Base-by-base conservation (phyloP, 495 filamentous ascomycete species). In the Barbatosphaeria neglecta region DNA sequence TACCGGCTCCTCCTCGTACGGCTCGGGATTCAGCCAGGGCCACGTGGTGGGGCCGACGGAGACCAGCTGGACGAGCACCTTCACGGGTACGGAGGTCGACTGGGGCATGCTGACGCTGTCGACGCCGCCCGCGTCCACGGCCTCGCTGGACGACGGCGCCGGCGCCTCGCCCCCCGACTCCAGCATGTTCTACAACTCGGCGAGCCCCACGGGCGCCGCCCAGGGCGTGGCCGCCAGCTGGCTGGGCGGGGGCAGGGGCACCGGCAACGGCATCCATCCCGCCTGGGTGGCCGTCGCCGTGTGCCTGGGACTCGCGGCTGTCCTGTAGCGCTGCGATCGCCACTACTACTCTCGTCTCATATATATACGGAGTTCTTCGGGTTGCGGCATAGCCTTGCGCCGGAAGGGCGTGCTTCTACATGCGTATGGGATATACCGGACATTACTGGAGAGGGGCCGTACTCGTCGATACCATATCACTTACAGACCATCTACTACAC, bases 41-140 rank as follows among this genome's bases (percentile, higher is more conserved):
- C 51, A 44, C 6, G 17, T 64, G 25, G 55, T 51, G 7, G 63
- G 65, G 15, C 63, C 64, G 23, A 56, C 58, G 1, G 44, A 61
- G 35, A 55, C 57, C 1, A 44, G 45, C 6, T 66, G 63, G 63
- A 64, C 59, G 5, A 56, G 45, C 23, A 63, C 59, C 11, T 53
- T 66, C 17, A 46, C 55, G 7, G 61, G 53, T 7, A 9, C 53
- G n/a, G 45, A 60, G 4, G 60, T 65, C 13, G 46, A 45, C 5
- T 70, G 64, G 67, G 65, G 50, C 10, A 56, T 55, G 20, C 45
- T 70, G 25, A 68, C 65, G n/a, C 54, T 70, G 20, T 40, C 53
- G 3, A 53, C 53, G 8, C 61, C 61, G 11, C 49, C 62, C 1
- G 37, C 45, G 1, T 47, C 58, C 28, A 55, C 50, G 2, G 54